Conservation (phyloP, 2,329 filamentous ascomycete genomes). For the Incumbomyces lentus region DNA sequence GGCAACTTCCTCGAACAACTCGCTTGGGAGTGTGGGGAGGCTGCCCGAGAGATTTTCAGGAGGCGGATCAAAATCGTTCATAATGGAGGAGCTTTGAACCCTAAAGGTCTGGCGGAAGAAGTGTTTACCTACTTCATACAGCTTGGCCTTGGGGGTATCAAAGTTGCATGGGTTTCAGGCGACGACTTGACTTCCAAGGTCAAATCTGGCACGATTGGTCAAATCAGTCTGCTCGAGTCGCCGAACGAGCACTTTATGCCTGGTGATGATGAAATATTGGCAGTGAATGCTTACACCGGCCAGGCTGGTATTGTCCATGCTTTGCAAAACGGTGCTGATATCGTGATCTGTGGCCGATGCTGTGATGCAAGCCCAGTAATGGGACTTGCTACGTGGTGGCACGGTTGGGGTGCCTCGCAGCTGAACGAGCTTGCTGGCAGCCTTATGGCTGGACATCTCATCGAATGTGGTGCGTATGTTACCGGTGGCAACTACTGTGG, state of each 20-base stretch:
- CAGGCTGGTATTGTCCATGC: conserved; percentile 31
- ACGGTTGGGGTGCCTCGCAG: conserved; percentile 10
- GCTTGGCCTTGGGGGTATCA: too few relatives aligned
- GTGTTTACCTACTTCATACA: not conserved
- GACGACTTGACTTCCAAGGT: too few relatives aligned
- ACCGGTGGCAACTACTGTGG: conserved; percentile 32
- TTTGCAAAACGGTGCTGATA: conserved; percentile 22
- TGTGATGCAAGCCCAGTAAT: conserved; percentile 23
- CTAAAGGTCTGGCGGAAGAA: conserved; percentile 1
- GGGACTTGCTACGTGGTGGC: conserved; percentile 19
- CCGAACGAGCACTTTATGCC: too few relatives aligned
- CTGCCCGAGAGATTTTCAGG: conserved; percentile 5
- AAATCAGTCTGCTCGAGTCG: too few relatives aligned
- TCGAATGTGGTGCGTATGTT: conserved; percentile 15
- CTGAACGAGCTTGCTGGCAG: conserved; percentile 16
- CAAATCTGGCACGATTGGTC: too few relatives aligned
- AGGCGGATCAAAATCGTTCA: conserved; percentile 15
- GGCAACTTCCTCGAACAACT: conserved; percentile 18
- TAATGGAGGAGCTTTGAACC: conserved; percentile 19
- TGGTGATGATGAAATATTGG: conserved; percentile 22
- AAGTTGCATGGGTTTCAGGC: too few relatives aligned
- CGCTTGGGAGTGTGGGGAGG: conserved; percentile 8
- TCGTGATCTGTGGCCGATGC: conserved; percentile 25
- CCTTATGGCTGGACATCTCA: conserved; percentile 15
- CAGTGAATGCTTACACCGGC: conserved; percentile 44